Evolutionary conservation across 768 basidiomycete species (phyloP).

Genomic region (Cyathus striatus): DNA sequence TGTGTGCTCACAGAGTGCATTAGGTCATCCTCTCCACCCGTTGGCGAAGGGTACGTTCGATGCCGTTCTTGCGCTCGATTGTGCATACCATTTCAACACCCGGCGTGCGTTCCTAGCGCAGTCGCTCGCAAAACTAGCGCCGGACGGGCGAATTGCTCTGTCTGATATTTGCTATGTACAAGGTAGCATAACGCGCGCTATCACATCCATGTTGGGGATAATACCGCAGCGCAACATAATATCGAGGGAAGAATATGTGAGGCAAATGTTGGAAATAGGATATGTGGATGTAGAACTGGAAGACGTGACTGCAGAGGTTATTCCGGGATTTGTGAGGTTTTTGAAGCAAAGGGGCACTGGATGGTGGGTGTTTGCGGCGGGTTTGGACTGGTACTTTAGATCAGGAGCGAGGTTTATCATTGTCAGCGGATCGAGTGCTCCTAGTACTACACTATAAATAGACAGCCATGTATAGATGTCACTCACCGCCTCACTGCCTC

Average conservation of each 20-base stretch:
- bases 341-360: constrained; percentile 33
- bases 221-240: constrained; percentile 50
- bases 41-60: constrained; percentile 29
- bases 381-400: constrained; percentile 28
- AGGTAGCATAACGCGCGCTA: constrained; percentile 16
- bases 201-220: constrained; percentile 26
- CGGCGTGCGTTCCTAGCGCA: constrained; percentile 49
- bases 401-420: constrained; percentile 47
- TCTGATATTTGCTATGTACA: constrained; percentile 56
- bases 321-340: constrained; percentile 51
- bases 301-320: constrained; percentile 53
- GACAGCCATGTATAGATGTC: not conserved
- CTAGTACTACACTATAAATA: not conserved
- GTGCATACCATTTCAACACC: constrained; percentile 63
- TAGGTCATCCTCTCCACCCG: constrained; percentile 41
- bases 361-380: constrained; percentile 38
- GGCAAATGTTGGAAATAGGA: constrained; percentile 41
- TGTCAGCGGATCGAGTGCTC: constrained; percentile 27
- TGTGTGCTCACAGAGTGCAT: constrained; percentile 23
- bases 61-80: constrained; percentile 57
- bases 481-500: not conserved
- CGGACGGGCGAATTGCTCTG: constrained; percentile 50
- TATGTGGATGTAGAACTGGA: constrained; percentile 48
- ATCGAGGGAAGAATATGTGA: constrained; percentile 37
- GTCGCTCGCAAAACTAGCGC: constrained; percentile 35